phyloP scores from a whole-genome alignment of 257 asterid genomes.

The Ballota nigra region DNA sequence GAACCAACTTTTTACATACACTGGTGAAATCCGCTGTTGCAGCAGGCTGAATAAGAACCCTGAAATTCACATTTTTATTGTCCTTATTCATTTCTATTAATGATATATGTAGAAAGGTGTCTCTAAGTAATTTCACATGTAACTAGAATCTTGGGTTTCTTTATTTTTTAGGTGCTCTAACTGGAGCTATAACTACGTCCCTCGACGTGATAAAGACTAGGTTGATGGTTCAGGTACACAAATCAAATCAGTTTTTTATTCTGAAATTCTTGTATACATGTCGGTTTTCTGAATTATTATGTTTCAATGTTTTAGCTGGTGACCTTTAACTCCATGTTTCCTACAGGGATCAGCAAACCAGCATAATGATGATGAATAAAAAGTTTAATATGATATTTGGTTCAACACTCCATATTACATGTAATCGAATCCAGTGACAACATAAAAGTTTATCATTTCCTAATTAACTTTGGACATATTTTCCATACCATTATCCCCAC shows the following conservation, averaged over 20 bases:
- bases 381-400: too few relatives aligned
- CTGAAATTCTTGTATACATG: too few relatives aligned
- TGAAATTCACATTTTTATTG: not conserved
- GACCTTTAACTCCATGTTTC: slow-evolving; percentile 18
- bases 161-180: slow-evolving; percentile 68
- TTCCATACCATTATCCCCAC: too few relatives aligned
- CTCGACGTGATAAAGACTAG: slow-evolving; percentile 97
- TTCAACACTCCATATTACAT: too few relatives aligned
- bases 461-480: too few relatives aligned
- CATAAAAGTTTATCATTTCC: too few relatives aligned
- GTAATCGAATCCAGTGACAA: too few relatives aligned
- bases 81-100: not conserved
- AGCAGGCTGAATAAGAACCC: not conserved
- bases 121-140: not conserved
- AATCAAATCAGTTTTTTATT: too few relatives aligned
- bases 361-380: too few relatives aligned
- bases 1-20: not conserved
- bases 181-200: slow-evolving; percentile 97
- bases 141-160: slow-evolving; percentile 10
- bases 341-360: slow-evolving; percentile 83
- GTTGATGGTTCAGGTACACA: slow-evolving; percentile 87
- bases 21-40: not conserved
- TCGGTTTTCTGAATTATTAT: too few relatives aligned
- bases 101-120: not conserved
- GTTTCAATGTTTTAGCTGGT: slow-evolving; percentile 12